Conservation (phyloP, 2,329 filamentous ascomycete genomes). For the Neoascochyta sp. region DNA sequence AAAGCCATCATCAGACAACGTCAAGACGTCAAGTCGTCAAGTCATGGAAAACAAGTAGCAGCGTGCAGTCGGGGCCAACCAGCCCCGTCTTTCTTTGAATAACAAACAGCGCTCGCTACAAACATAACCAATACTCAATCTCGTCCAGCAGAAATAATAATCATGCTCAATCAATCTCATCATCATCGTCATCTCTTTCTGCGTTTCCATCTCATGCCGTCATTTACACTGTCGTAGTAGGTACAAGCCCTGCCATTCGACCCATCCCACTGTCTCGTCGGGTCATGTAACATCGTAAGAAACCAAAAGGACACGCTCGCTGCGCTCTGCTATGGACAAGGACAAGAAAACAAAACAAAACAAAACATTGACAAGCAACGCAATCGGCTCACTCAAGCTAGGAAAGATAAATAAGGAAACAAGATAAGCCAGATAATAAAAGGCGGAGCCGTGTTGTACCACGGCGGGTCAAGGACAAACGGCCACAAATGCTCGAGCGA, state of each 20-base stretch:
- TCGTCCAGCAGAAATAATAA: too few species aligned
- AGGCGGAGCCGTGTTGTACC: conserved; percentile 11
- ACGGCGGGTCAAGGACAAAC: conserved; percentile 20
- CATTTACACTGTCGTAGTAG: conserved; percentile 9
- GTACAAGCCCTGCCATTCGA: conserved; percentile 2
- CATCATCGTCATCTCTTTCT: too few species aligned
- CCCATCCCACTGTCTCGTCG: too few species aligned
- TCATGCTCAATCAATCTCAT: conserved; percentile 1
- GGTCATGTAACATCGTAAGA: too few species aligned
- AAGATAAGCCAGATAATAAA: conserved; percentile 13
- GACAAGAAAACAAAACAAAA: conserved; percentile 6
- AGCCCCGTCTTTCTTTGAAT: too few species aligned
- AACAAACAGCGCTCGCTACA: too few species aligned
- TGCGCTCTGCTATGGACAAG: conserved; percentile 27
- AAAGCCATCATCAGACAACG: too few species aligned
- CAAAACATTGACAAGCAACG: conserved; percentile 25
- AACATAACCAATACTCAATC: too few species aligned
- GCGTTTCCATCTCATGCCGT: too few species aligned
- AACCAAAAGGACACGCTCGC: conserved; percentile 30
- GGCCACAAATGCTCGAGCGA: conserved; percentile 31
- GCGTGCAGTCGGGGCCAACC: too few species aligned
- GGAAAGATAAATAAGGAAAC: conserved; percentile 11
- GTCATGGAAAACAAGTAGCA: too few species aligned
- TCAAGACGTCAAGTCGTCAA: too few species aligned
- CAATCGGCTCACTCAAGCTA: conserved; percentile 27